Evolutionary conservation across 2,329 filamentous ascomycete species (phyloP), one percentile per base, ranked within the genome.

Genomic region (Ramularia endophylla): DNA sequence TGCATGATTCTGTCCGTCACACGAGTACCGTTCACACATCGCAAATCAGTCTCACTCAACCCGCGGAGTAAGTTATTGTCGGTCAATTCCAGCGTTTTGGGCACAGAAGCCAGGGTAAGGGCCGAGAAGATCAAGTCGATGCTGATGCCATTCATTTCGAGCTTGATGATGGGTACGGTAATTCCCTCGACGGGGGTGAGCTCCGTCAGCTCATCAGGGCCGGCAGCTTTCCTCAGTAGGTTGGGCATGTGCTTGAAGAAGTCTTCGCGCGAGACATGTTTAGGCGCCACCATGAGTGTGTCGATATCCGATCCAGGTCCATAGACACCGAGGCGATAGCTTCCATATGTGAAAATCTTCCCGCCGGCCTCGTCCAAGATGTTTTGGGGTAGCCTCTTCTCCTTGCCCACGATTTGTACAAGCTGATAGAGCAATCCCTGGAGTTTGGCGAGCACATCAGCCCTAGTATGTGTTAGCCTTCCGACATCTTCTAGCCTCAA

Each of bases 271-370:
- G 78, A 78, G 38, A 97, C 85, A 59, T 95, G 88, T 67, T 87
- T 89, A 8, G 92, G 92, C 11, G 83, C 89, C 37, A 95, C 84
- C 44, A 97, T 81, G 38, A 98, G 78, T 2, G 92, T 95, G 69
- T 98, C 92, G 56, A 98, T 97, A 79, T 98, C 92, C 34, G 92
- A 97, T 37, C 88, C 88, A 32, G 92, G 92, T 5, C 89, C 89
- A 64, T 86, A 95, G 17, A 97, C 92, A 46, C 92, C 92, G 9
- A 98, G 74, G 28, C 89, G 83, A 65, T 90, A 98, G 66, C 92
- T 97, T 50, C 92, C 92, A 64, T 92, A 98, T 1, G 90, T 94
- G 64, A 94, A 95, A 53, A 98, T 81, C 68, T 90, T 92, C 51
- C 89, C 92, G 39, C 89, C 86, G 5, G 89, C 86, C 58, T 84